These are phyloP conservation scores for Chenopodium berlandieri DNA, from an alignment of 148 eudicot species.

Conservation along the genomic window DNA sequence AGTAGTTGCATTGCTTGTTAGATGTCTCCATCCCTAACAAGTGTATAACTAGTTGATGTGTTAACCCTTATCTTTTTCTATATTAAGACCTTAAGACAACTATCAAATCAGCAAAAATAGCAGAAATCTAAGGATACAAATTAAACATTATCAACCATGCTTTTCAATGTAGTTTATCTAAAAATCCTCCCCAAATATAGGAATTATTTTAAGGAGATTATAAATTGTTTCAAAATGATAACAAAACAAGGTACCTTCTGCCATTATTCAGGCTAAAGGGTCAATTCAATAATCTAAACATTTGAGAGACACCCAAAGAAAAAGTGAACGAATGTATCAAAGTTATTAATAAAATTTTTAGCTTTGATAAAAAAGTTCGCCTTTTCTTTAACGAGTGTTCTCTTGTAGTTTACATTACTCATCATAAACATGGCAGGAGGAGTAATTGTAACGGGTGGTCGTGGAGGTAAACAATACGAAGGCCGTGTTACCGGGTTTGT, in stretches of 20 bases:
- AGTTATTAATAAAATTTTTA: neutral
- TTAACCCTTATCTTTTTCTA: too few relatives aligned
- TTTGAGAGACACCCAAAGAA: neutral
- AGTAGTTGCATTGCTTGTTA: too few relatives aligned
- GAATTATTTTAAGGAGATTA: neutral
- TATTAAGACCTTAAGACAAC: neutral
- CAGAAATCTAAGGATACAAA: neutral
- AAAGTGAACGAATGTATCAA: neutral
- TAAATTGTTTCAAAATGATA: neutral
- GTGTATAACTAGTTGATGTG: too few relatives aligned
- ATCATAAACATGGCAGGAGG: neutral
- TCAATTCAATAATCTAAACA: neutral
- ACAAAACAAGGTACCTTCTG: neutral
- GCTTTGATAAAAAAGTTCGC: neutral
- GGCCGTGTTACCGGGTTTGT: conserved; percentile 17
- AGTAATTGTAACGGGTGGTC: neutral
- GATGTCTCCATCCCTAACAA: too few relatives aligned
- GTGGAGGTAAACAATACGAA: neutral
- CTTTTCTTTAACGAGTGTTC: neutral
- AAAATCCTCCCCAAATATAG: neutral
- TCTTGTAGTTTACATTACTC: neutral
- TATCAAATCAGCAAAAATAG: neutral
- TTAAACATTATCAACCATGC: neutral
- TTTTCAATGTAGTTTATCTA: neutral
- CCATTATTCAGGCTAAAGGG: neutral